Evolutionary conservation across 1,284 basidiomycete species (phyloP), one percentile per base, ranked within the genome.

Genomic region (Stereum hirsutum): DNA sequence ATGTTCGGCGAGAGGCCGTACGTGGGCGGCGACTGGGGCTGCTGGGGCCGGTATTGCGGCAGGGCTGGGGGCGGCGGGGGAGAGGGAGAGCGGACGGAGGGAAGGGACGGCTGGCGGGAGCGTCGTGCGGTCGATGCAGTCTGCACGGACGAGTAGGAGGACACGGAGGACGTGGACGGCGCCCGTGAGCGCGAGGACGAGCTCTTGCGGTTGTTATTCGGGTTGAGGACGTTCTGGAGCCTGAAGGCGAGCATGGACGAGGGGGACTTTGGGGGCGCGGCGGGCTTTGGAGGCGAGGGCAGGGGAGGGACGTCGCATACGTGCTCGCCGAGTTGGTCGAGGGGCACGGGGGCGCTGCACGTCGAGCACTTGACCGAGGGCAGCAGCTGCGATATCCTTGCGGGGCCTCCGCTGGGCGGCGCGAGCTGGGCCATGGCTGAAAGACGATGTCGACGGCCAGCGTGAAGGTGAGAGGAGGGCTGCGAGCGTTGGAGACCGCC

Each of bases 281-380:
- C 54, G 14, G 59, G 45, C 20, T 53, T 28, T 31, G 64, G 54
- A 36, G 72, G 72, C 10, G 66, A 52, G 8, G 75, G 66, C 8
- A 72, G 53, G 19, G 68, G 57, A 10, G 65, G 46, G n/a, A n/a
- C n/a, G n/a, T n/a, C n/a, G 57, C 89, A 91, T 54, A 79, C 66
- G 58, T 91, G 89, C 47, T 87, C 83, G 36, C 78, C 77, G 31
- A 91, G 77, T 26, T 78, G 69, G 41, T 70, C 65, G 40, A 91
- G 69, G 26, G 81, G 75, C 30, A 92, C 85, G 2, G 74, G 75
- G 24, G 67, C 63, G 51, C 68, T 64, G 59, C 89, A 93, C 31
- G 66, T 81, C 3, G 87, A 88, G 61, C 89, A 93, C 58, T 84
- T 92, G 48, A 91, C 82, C 2, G 78, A 72, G 3, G 89, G 87